A percentile compares a stretch with the other conserved stretches of the same genome.
Evolutionary conservation across 1,139 yeast genomes (phyloP).

Genomic region (Pichia sp.): DNA sequence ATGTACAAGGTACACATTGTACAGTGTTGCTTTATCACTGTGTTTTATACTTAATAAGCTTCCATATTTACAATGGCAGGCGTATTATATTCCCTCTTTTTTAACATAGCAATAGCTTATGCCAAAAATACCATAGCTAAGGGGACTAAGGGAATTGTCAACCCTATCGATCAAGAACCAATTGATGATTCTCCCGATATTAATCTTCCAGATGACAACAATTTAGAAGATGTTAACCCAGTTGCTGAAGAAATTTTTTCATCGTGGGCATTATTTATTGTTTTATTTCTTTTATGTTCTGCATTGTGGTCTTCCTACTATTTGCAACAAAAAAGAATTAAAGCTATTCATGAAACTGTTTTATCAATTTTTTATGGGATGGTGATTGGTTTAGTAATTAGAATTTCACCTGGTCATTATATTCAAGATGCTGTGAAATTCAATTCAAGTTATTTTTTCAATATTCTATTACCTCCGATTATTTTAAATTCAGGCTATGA

Average conservation of each 20-base stretch:
- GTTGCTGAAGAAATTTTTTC: conserved; percentile 94
- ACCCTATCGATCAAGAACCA: conserved; percentile 25
- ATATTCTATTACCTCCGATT: conserved; percentile 90
- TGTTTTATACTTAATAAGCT: too few relatives aligned
- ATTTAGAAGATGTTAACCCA: conserved; percentile 63
- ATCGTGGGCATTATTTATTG: conserved; percentile 93
- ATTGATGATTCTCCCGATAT: conserved; percentile 43
- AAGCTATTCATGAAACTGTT: conserved; percentile 95
- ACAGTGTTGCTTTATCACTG: too few relatives aligned
- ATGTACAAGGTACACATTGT: too few relatives aligned
- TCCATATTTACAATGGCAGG: not conserved
- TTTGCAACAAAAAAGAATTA: conserved; percentile 82
- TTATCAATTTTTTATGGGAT: conserved; percentile 92
- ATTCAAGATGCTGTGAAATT: conserved; percentile 96
- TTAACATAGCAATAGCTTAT: not conserved
- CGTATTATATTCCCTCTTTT: not conserved
- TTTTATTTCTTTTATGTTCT: conserved; percentile 69
- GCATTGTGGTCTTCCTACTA: conserved; percentile 96
- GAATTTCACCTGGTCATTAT: conserved; percentile 91
- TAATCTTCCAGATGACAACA: conserved; percentile 52
- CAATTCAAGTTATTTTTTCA: conserved; percentile 90
- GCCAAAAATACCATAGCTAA: conserved; percentile 5
- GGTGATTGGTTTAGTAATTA: conserved; percentile 86
- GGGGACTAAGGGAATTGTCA: not conserved
- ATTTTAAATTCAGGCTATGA: conserved; percentile 95